These are phyloP conservation scores for Astrephomene gubernaculifera DNA, from an alignment of 139 green algal species.

Conservation along the genomic window DNA sequence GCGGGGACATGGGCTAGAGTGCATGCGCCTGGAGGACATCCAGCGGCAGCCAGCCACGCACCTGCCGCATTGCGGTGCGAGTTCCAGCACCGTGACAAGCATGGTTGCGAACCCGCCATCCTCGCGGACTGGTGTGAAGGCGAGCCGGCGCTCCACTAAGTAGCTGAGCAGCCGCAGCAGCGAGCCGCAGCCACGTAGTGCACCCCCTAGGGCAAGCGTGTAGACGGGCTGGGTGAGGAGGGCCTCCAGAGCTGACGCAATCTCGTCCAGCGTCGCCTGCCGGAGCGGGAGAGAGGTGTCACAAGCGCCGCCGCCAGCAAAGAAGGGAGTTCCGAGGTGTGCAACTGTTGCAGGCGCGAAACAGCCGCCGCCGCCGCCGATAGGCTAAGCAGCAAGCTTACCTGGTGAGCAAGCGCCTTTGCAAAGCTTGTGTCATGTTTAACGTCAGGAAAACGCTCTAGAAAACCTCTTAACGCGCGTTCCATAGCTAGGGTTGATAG, in stretches of 20 bases:
- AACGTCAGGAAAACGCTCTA: constrained; percentile 10
- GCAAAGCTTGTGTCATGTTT: constrained; percentile 6
- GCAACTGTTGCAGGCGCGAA: not conserved
- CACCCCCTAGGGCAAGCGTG: constrained; percentile 38
- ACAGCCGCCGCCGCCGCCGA: constrained; percentile 31
- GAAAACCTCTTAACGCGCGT: not conserved
- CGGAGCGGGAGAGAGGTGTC: not conserved
- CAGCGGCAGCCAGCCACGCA: too few species aligned
- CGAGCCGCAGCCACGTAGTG: constrained; percentile 39
- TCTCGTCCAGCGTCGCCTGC: constrained; percentile 36
- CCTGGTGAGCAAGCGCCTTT: constrained; percentile 16
- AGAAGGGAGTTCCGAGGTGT: not conserved
- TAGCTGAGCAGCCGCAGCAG: constrained; percentile 50
- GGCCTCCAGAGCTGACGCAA: constrained; percentile 33
- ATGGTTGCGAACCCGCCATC: constrained; percentile 25
- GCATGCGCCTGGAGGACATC: too few species aligned
- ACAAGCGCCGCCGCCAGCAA: not conserved
- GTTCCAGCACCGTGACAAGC: constrained; percentile 49
- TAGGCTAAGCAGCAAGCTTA: not conserved
- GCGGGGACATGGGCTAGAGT: too few species aligned
- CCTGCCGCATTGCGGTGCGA: constrained; percentile 44
- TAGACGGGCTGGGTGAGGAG: constrained; percentile 44
- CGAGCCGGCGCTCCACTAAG: constrained; percentile 34
- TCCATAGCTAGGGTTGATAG: not conserved
- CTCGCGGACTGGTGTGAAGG: not conserved